A percentile compares a stretch with the other conserved stretches of the same genome.
Conservation (phyloP, 768 basidiomycete species). For the Lactarius vividus region DNA sequence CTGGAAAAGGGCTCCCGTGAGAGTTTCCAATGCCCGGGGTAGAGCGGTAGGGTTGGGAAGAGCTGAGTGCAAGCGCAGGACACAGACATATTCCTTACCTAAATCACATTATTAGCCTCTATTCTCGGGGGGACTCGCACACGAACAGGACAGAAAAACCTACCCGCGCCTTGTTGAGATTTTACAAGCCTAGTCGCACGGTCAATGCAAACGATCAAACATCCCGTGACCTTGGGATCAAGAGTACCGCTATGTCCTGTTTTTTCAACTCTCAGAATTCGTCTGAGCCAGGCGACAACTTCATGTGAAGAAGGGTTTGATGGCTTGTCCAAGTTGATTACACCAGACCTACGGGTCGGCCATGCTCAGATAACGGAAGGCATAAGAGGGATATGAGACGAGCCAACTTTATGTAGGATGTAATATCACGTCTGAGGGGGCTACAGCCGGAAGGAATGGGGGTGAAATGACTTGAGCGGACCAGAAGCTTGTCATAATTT, state of each 20-base stretch:
- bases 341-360: conserved; percentile 71
- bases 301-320: conserved; percentile 99
- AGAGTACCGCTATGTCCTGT: conserved; percentile 98
- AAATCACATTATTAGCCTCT: background rate
- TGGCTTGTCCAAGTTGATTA: conserved; percentile 99
- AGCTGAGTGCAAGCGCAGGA: conserved; percentile 84
- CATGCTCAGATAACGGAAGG: background rate
- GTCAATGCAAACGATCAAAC: conserved; percentile 98
- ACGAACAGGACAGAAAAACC: conserved; percentile 29
- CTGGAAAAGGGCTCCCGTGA: conserved; percentile 98
- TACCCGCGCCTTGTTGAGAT: conserved; percentile 96
- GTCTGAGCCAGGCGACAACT: conserved; percentile 97
- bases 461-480: conserved; percentile 95
- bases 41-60: conserved; percentile 82
- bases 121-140: background rate
- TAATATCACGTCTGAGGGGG: conserved; percentile 92
- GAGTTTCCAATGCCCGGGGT: conserved; percentile 90
- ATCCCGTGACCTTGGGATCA: conserved; percentile 99
- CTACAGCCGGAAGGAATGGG: conserved; percentile 93
- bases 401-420: conserved; percentile 81
- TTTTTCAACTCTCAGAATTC: conserved; percentile 96
- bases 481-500: conserved; percentile 96
- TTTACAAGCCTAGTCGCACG: conserved; percentile 97
- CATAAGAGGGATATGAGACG: background rate
- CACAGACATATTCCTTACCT: conserved; percentile 99